Conservation (phyloP, 108 stramenopile genomes). For the Seminavis robusta region DNA sequence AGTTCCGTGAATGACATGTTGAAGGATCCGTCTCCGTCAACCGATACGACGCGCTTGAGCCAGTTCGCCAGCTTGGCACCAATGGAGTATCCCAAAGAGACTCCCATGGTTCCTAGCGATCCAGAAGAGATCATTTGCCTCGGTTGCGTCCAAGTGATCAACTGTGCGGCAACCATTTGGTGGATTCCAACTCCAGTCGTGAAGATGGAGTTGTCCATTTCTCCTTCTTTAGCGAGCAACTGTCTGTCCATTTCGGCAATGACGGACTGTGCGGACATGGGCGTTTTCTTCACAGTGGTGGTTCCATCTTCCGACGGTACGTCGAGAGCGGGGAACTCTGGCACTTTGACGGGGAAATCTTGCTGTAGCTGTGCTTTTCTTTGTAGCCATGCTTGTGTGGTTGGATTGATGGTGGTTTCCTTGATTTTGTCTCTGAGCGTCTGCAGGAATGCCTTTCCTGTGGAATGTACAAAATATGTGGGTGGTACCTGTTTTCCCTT, state of each 20-base stretch:
- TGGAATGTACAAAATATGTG: slow-evolving; percentile 81
- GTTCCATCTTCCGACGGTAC: slow-evolving; percentile 50
- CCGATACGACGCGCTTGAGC: slow-evolving; percentile 68
- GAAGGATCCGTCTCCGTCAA: slow-evolving; percentile 90
- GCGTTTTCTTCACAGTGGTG: slow-evolving; percentile 37
- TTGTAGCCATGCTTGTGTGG: slow-evolving; percentile 59
- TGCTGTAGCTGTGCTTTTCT: slow-evolving; percentile 55
- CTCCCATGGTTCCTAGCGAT: slow-evolving; percentile 92
- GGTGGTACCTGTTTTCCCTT: slow-evolving; percentile 79
- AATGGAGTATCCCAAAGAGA: slow-evolving; percentile 78
- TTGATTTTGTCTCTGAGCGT: slow-evolving; percentile 62
- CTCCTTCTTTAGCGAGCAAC: slow-evolving; percentile 58
- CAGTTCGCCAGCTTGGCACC: slow-evolving; percentile 89
- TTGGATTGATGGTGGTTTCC: slow-evolving; percentile 18
- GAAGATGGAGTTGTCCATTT: slow-evolving; percentile 78
- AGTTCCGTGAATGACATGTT: slow-evolving; percentile 93
- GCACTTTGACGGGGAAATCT: slow-evolving; percentile 78
- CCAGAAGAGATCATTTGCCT: slow-evolving; percentile 86
- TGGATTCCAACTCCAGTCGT: slow-evolving; percentile 90
- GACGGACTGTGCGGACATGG: slow-evolving; percentile 76
- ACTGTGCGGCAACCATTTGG: slow-evolving; percentile 93
- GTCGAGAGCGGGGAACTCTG: slow-evolving; percentile 49
- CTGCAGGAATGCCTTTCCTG: slow-evolving; percentile 73
- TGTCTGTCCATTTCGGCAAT: slow-evolving; percentile 71
- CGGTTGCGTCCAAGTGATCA: slow-evolving; percentile 91